Percentiles rank a stretch among this genome's conserved stretches.
Evolutionary conservation across 2,329 filamentous ascomycete genomes (phyloP).

Genomic region (Ceratocystis colombiana): DNA sequence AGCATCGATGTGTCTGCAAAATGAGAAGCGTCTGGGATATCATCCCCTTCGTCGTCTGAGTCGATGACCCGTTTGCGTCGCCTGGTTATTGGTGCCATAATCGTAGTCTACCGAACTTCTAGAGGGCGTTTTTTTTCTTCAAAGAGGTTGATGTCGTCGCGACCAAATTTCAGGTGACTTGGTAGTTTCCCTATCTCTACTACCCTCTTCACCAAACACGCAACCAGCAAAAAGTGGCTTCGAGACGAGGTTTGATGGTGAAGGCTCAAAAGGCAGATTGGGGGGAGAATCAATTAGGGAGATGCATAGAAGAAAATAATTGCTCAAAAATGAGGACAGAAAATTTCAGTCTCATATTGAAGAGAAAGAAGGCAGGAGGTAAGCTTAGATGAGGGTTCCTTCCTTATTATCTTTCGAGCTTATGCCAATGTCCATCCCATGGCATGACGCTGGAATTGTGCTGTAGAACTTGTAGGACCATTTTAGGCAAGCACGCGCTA

Average conservation of each 20-base stretch:
- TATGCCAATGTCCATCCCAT: background rate
- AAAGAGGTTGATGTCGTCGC: background rate
- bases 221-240: background rate
- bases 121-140: background rate
- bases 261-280: slow-evolving; percentile 25
- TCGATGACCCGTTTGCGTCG: slow-evolving; percentile 47
- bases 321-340: background rate
- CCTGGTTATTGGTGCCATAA: slow-evolving; percentile 51
- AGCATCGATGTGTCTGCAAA: slow-evolving; percentile 45
- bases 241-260: background rate
- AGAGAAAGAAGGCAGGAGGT: slow-evolving; percentile 3
- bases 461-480: background rate
- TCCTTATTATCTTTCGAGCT: background rate
- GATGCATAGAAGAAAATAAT: background rate
- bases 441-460: slow-evolving; percentile 2
- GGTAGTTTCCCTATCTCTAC: background rate
- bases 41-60: slow-evolving; percentile 42
- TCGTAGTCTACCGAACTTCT: background rate
- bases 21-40: slow-evolving; percentile 40
- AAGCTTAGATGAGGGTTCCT: slow-evolving; percentile 21
- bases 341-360: slow-evolving; percentile 1
- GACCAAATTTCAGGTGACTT: background rate
- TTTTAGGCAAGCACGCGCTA: slow-evolving; percentile 10
- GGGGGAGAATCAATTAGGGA: background rate
- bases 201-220: background rate